Base-by-base conservation (phyloP, 805 yeast genomes). In the Ogataea zsoltii region DNA sequence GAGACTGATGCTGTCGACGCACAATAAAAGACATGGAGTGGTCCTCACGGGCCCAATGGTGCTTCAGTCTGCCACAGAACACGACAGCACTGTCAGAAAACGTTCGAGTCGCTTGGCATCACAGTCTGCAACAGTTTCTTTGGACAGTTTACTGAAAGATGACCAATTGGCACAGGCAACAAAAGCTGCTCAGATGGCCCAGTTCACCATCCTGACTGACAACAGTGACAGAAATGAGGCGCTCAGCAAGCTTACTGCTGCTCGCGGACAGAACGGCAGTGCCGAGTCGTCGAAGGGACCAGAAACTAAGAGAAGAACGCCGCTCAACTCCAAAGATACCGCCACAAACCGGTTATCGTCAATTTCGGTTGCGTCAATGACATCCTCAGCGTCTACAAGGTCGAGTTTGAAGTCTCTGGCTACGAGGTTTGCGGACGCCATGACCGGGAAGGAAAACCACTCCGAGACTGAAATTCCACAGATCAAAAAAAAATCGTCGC, bases 361-460 rank as follows among this genome's bases (percentile, higher is more conserved):
- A 7, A 42, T 39, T 29, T 55, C 62, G 1, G 23, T 51, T 15
- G 31, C 51, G 1, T 57, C 62, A 11, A 18, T 53, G 12, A 46
- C 54, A 17, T 57, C 62, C 1, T 49, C 58, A 1, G 43, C 42
- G 16, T 57, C 63, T 7, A 41, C 56, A 1, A 43, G 54, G 44
- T 59, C 63, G 23, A 53, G 60, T 34, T 38, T 59, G 43, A 55
- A 56, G 37, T 36, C 54, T 9, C 35, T 57, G 36, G 63, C 61
- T 9, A 60, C 53, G 11, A 55, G 47, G 19, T 34, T 59, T 17
- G 56, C 53, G 1, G 50, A 51, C 26, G 51, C 51, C 18, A 50
- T 54, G 29, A 40, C 47, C 25, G 36, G 41, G 14, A 43, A 41
- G 9, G 39, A 38, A 31, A 42, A 45, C 29, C 35, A 21, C 25